Base-by-base conservation (phyloP, 257 asterid species). In the Fraxinus pennsylvanica region DNA sequence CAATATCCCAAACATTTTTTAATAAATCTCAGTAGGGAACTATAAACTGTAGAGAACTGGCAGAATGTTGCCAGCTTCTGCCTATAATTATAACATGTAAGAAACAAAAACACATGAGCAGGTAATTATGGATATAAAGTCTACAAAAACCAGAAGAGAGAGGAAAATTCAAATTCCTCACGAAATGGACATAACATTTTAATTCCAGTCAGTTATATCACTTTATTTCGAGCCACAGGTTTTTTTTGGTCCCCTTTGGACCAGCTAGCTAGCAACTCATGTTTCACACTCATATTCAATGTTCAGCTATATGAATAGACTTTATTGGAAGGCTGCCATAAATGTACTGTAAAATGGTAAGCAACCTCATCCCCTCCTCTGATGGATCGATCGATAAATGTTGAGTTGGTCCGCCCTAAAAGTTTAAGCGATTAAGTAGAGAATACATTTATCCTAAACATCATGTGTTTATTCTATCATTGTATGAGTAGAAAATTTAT, bases 101-200 rank as follows among this genome's bases (percentile, higher is more conserved):
- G 69, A 63, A 63, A 63, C 69, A 63, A 1, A 10, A 25, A 63
- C 69, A 27, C 69, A 63, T 63, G 69, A 63, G 69, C 69, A 22
- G 69, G 69, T 77, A 65, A 29, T 84, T 63, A 36, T 81, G 83
- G 87, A 81, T 75, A 84, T 65, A 81, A 84, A 77, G 15, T 70
- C 80, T 80, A 77, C 74, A 76, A 73, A 73, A 41, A 50, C 27
- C 77, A 71, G 30, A 67, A 74, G 33, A 19, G 74, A 77, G 33
- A 27, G 70, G 29, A 78, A 73, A 65, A 75, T 15, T 70, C 74
- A 66, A 84, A 81, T 72, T 72, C 81, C 72, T 78, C 59, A 43
- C 39, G 57, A 78, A 54, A 65, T 81, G 82, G 85, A 59, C 82
- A 85, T 68, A 84, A 83, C 68, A 73, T 45, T 74, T 47, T 21